Percentiles rank a stretch among this genome's conserved stretches.
Evolutionary conservation across 768 basidiomycete species (phyloP).

Genomic region (Mrakia gelida): DNA sequence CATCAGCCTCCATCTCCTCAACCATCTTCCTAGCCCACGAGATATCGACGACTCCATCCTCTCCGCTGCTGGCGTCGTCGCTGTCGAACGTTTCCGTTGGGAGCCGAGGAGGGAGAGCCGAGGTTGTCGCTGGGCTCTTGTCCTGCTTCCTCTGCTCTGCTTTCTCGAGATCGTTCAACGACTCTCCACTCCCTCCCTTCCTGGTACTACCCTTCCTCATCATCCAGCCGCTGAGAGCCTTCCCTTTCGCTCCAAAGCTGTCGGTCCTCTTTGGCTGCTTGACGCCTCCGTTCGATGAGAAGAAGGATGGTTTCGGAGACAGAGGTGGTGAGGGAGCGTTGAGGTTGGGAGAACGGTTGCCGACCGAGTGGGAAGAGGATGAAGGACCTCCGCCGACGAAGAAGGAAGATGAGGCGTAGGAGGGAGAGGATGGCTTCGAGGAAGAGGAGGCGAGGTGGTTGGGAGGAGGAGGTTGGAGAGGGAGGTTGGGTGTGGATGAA

Average conservation of each 20-base stretch:
- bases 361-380: background rate
- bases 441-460: background rate
- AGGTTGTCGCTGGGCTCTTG: background rate
- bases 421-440: background rate
- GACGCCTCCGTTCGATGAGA: background rate
- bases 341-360: background rate
- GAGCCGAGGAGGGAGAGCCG: background rate
- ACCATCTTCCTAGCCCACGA: constrained; percentile 29
- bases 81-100: background rate
- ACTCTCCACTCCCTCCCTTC: background rate
- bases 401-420: background rate
- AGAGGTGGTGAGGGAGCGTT: background rate
- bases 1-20: constrained; percentile 25
- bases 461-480: background rate
- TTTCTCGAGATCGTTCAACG: background rate
- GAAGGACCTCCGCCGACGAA: background rate
- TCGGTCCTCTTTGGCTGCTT: background rate
- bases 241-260: background rate
- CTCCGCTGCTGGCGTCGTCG: constrained; percentile 1
- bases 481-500: background rate
- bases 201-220: background rate
- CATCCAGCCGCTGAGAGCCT: constrained; percentile 10
- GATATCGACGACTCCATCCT: constrained; percentile 26
- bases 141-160: constrained; percentile 4
- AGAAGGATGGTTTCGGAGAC: background rate